These are phyloP conservation scores for Symbiodinium natans DNA, from an alignment of 73 alveolate species.

Conservation along the genomic window DNA sequence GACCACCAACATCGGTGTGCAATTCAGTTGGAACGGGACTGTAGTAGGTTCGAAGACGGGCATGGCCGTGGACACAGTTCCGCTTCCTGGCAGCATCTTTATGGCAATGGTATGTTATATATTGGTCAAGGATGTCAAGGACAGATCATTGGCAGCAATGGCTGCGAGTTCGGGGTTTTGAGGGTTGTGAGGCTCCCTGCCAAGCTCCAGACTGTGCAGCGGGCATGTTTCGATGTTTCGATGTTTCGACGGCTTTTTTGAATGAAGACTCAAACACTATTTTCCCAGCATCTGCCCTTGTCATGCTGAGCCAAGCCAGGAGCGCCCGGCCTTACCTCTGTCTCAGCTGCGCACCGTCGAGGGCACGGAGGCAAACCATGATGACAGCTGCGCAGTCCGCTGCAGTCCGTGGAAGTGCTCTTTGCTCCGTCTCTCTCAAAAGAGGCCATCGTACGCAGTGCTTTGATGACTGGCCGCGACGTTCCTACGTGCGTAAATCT, in stretches of 20 bases:
- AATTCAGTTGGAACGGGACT: no score
- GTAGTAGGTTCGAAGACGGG: neutral
- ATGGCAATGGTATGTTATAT: no score
- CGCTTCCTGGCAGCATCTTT: no score
- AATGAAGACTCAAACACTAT: no score
- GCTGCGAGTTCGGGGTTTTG: no score
- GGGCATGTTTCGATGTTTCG: neutral
- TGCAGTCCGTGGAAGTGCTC: no score
- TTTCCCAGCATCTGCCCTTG: no score
- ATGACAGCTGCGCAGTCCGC: neutral
- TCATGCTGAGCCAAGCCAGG: neutral
- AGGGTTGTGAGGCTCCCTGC: neutral
- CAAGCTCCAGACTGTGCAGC: neutral
- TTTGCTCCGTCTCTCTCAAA: neutral
- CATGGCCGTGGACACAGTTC: neutral
- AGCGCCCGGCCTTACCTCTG: neutral
- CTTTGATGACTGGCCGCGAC: conserved; percentile 58
- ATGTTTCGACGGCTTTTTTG: no score
- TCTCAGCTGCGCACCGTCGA: conserved; percentile 15
- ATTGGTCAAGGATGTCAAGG: no score
- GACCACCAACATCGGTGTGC: no score
- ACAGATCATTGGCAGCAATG: no score
- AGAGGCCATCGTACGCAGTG: conserved; percentile 81
- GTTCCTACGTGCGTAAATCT: neutral
- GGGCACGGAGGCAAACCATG: conserved; percentile 5